phyloP scores from a whole-genome alignment of 345 rosid species.

The Sisymbrium altissimum region DNA sequence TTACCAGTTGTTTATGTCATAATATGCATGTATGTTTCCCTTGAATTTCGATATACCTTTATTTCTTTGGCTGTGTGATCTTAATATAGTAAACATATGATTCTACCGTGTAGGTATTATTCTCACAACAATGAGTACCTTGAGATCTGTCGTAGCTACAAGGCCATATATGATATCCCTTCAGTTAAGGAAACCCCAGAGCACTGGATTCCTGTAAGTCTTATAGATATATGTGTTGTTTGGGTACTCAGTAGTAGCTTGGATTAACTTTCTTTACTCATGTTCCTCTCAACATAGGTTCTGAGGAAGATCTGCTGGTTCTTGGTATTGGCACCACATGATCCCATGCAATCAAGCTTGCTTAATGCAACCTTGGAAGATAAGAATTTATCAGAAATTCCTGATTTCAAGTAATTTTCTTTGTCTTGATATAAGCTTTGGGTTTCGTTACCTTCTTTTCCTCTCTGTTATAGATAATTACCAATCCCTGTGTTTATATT shows the following conservation, averaged over 20 bases:
- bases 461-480: neutral
- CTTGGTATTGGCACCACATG: constrained; percentile 68
- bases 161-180: constrained; percentile 85
- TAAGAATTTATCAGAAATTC: constrained; percentile 62
- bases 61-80: neutral
- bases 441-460: neutral
- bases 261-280: neutral
- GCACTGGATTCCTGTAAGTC: constrained; percentile 68
- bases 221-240: neutral
- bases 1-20: neutral
- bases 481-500: constrained; percentile 1
- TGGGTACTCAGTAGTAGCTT: neutral
- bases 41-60: neutral
- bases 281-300: constrained; percentile 36
- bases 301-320: constrained; percentile 82
- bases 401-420: constrained; percentile 54
- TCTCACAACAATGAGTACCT: constrained; percentile 80
- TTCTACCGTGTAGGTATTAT: constrained; percentile 57
- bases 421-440: neutral
- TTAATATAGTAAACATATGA: neutral
- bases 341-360: constrained; percentile 82
- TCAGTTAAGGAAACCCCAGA: constrained; percentile 62
- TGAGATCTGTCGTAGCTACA: constrained; percentile 89
- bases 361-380: constrained; percentile 69
- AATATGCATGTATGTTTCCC: neutral